Evolutionary conservation across 345 rosid genomes (phyloP).

Genomic region (Citrus cavaleriei): DNA sequence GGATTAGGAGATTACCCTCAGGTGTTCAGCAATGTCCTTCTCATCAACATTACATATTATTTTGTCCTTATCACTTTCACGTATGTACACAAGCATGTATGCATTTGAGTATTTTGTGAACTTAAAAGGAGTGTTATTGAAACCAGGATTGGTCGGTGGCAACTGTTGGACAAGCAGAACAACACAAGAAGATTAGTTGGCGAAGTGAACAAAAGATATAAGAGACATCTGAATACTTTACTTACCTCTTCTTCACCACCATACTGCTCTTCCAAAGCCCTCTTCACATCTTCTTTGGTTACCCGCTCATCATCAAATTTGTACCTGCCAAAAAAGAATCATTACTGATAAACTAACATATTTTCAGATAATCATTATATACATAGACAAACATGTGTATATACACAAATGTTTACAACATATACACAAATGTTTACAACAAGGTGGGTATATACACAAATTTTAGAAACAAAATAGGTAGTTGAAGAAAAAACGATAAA

Average conservation of each 20-base stretch:
- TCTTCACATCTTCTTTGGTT: constrained; percentile 87
- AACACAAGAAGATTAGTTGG: constrained; percentile 15
- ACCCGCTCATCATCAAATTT: constrained; percentile 99
- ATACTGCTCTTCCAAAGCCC: constrained; percentile 96
- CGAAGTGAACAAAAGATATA: not conserved
- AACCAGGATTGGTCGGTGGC: constrained; percentile 92
- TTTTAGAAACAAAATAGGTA: not conserved
- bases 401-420: not conserved
- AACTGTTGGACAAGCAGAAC: constrained; percentile 43
- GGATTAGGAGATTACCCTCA: constrained; percentile 56
- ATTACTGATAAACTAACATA: not conserved
- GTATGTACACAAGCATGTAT: constrained; percentile 96
- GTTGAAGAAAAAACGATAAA: not conserved
- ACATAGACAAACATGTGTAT: not conserved
- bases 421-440: not conserved
- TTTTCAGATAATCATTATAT: not conserved
- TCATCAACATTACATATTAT: constrained; percentile 95
- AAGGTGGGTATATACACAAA: not conserved
- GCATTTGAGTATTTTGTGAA: constrained; percentile 98
- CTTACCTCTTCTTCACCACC: constrained; percentile 99
- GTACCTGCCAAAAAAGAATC: constrained; percentile 45
- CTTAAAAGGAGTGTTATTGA: constrained; percentile 84
- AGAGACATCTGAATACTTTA: constrained; percentile 10
- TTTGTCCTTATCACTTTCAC: constrained; percentile 92
- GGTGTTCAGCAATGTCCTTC: constrained; percentile 96